phyloP scores from a whole-genome alignment of 2,329 filamentous ascomycete species.

The Colletotrichum spinosum region DNA sequence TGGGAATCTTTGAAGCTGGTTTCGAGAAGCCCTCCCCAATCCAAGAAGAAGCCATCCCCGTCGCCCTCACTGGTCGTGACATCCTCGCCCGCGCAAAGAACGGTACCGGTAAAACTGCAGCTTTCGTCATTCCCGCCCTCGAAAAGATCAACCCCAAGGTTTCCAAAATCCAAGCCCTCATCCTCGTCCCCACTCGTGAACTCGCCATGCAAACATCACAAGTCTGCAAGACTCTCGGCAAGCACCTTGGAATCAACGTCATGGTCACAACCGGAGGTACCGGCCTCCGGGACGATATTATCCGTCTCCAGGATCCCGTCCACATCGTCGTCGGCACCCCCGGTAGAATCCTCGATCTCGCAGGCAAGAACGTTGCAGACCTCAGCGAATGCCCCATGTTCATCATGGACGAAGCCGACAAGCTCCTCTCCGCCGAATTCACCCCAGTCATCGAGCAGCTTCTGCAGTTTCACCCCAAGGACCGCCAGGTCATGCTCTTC shows the following conservation, averaged over 20 bases:
- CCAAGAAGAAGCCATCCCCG: slow-evolving; percentile 98
- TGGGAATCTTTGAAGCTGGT: slow-evolving; percentile 99
- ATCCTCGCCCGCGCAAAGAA: slow-evolving; percentile 98
- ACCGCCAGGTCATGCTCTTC: slow-evolving; percentile 99
- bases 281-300: slow-evolving; percentile 93
- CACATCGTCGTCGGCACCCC: slow-evolving; percentile 98
- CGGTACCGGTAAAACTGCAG: slow-evolving; percentile 97
- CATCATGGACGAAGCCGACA: slow-evolving; percentile 99
- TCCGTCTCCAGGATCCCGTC: slow-evolving; percentile 92
- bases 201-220: slow-evolving; percentile 98
- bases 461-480: slow-evolving; percentile 93
- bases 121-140: slow-evolving; percentile 95
- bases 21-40: slow-evolving; percentile 99
- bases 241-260: slow-evolving; percentile 96
- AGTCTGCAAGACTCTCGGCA: slow-evolving; percentile 98
- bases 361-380: slow-evolving; percentile 96
- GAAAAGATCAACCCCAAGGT: slow-evolving; percentile 97
- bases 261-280: slow-evolving; percentile 99
- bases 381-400: slow-evolving; percentile 97
- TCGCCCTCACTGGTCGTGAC: slow-evolving; percentile 93
- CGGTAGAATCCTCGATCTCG: slow-evolving; percentile 94
- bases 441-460: slow-evolving; percentile 98
- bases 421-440: slow-evolving; percentile 95
- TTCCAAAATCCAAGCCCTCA: slow-evolving; percentile 94
- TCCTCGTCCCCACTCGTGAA: slow-evolving; percentile 96